These are phyloP conservation scores for Berkeleyomyces rouxiae DNA, from an alignment of 2,329 filamentous ascomycete genomes.

Conservation along the genomic window DNA sequence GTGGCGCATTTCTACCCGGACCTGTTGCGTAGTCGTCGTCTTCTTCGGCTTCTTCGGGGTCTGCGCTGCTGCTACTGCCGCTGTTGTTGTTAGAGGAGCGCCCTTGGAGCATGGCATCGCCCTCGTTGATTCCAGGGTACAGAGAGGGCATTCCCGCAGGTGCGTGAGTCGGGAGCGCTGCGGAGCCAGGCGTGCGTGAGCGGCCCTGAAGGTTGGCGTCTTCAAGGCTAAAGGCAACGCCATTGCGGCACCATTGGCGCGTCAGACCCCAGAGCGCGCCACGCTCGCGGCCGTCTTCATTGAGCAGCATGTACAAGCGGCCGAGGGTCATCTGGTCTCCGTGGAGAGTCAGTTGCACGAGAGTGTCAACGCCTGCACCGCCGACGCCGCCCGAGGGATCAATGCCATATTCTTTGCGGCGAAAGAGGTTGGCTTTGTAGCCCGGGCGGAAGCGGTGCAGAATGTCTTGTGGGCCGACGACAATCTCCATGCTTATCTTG, in stretches of 20 bases:
- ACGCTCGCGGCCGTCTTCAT: conserved; percentile 26
- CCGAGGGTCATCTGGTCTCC: conserved; percentile 19
- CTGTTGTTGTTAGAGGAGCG: not conserved
- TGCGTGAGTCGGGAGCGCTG: not conserved
- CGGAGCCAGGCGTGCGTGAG: not conserved
- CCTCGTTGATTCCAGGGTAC: conserved; percentile 1
- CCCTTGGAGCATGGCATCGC: conserved; percentile 6
- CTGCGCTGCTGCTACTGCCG: not conserved
- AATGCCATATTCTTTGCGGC: conserved; percentile 9
- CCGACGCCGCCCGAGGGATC: not conserved
- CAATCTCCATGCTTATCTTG: conserved; percentile 13
- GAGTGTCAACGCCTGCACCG: not conserved
- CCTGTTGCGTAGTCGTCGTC: not conserved
- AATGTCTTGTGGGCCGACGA: conserved; percentile 7
- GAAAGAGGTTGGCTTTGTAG: conserved; percentile 12
- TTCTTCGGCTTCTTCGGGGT: not conserved
- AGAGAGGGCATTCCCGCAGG: not conserved
- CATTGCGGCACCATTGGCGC: conserved; percentile 11
- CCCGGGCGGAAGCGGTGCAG: conserved; percentile 12
- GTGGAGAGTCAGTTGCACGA: conserved; percentile 21
- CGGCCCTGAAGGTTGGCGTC: conserved; percentile 9
- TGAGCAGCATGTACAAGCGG: conserved; percentile 24
- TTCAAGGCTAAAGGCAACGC: conserved; percentile 10
- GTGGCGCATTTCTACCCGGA: not conserved
- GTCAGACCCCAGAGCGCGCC: conserved; percentile 17